Conservation (phyloP, 768 basidiomycete genomes). For the Lactifluus hygrophoroides region DNA sequence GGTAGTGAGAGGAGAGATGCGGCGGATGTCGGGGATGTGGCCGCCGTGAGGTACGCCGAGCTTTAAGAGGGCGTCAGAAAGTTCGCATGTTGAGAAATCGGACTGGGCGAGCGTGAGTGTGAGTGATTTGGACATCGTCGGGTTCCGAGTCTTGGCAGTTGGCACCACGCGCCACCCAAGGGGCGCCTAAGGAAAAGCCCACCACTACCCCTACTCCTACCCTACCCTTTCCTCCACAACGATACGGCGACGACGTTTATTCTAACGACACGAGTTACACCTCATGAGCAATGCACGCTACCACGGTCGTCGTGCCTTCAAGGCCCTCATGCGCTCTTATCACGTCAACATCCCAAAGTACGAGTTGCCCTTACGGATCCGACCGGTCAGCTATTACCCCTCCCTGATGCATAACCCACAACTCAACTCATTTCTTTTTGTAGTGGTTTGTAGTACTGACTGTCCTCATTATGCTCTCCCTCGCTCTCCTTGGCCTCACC, state of each 20-base stretch:
- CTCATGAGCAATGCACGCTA: slow-evolving; percentile 27
- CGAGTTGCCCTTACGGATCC: slow-evolving; percentile 60
- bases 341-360: slow-evolving; percentile 53
- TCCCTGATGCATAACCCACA: not conserved
- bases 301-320: slow-evolving; percentile 37
- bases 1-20: slow-evolving; percentile 39
- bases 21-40: slow-evolving; percentile 66
- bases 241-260: not conserved
- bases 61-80: slow-evolving; percentile 85
- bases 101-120: slow-evolving; percentile 21
- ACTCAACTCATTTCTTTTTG: not conserved
- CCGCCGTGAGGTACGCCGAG: slow-evolving; percentile 66
- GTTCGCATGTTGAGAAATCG: slow-evolving; percentile 66
- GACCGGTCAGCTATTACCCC: slow-evolving; percentile 42
- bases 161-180: not conserved
- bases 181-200: not conserved
- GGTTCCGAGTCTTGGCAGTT: no score
- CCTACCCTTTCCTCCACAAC: no score
- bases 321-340: slow-evolving; percentile 66
- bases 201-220: not conserved
- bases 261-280: not conserved
- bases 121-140: slow-evolving; percentile 5
- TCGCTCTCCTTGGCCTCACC: slow-evolving; percentile 74
- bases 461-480: slow-evolving; percentile 51
- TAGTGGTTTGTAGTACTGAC: slow-evolving; percentile 83